Evolutionary conservation across 2,329 filamentous ascomycete genomes (phyloP), one percentile per base, ranked within the genome.

Genomic region (Scedosporium boydii): DNA sequence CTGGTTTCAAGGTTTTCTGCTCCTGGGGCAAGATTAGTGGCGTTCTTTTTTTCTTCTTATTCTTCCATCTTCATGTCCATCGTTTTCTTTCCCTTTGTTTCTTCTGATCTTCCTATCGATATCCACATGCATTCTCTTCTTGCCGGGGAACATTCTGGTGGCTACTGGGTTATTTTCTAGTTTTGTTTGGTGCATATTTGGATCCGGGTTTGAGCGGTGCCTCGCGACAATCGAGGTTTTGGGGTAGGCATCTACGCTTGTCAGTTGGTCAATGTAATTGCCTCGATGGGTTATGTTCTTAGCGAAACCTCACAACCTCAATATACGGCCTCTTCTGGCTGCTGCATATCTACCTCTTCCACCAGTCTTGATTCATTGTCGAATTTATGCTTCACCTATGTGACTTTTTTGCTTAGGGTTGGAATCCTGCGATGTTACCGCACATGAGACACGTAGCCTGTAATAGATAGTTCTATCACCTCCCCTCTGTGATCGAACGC

Each of bases 1-100:
- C 59, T 61, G 63, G 63, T 62, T 66, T 64, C 42, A 58, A 7
- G 46, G 46, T 56, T 61, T 41, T 61, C 6, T 38, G 48, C 59
- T 60, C 42, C 23, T 59, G 18, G 58, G 59, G 26, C 42, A 60
- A 29, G 44, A 51, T n/a, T 53, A 46, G 29, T 26, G 44, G 26
- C 42, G 29, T 62, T 41, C 29, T 14, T 29, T 55, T 55, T n/a
- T 44, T 42, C 41, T 57, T 48, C 51, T 48, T 38, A 34, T 56
- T 58, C 9, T 55, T n/a, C 41, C 16, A 12, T 59, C 26, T 48
- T 62, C 38, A 58, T 38, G 23, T 62, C 23, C 34, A 38, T 38
- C 34, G 34, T 38, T 38, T 38, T 38, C 3, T 12, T 38, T 38
- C 10, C 34, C 34, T 38, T 38, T 38, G 34, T 38, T 38, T 38